Base-by-base conservation (phyloP, 306 rosid genomes). In the Inga oerstediana region DNA sequence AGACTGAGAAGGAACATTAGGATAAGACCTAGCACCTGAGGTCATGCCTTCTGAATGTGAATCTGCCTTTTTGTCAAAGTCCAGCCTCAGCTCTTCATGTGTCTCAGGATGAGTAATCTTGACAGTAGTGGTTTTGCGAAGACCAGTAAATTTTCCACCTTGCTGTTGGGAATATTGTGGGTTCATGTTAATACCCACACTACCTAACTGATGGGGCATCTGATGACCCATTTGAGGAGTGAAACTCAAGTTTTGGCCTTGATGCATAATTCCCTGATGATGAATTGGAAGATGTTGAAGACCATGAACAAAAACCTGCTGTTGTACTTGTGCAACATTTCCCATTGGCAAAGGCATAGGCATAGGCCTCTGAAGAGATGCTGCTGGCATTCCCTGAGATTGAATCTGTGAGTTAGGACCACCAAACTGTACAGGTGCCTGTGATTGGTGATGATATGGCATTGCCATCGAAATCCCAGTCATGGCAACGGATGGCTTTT, bases 31-130 rank as follows among this genome's bases (percentile, higher is more conserved):
- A 48, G 86, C 78, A 71, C 84, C 90, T 20, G 95, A 86, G 72
- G 97, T 76, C 27, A 92, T 91, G 45, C 90, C 83, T 85, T 92
- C 98, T 62, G 89, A 52, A 91, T 82, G 81, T 46, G 89, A 86
- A 84, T 91, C 98, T 48, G 88, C 32, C 68, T 88, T 87, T 85
- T 91, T 94, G 80, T 97, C 97, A 86, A 94, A 92, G 82, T 94
- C 97, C 84, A 97, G 94, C 81, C 91, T 88, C 84, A 97, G 82
- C 82, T 92, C 98, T 85, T 97, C 94, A 75, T 88, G 97, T 2
- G 99, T 97, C 45, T 97, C 95, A 41, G 99, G 99, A 89, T 97
- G 97, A 80, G 97, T 97, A 73, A 97, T 97, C 89, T 92, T 97
- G 22, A 94, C 97, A 37, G 92, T 4, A 17, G 88, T 14, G 72